Base-by-base conservation (phyloP, 495 filamentous ascomycete species). In the Niebla homalea region DNA sequence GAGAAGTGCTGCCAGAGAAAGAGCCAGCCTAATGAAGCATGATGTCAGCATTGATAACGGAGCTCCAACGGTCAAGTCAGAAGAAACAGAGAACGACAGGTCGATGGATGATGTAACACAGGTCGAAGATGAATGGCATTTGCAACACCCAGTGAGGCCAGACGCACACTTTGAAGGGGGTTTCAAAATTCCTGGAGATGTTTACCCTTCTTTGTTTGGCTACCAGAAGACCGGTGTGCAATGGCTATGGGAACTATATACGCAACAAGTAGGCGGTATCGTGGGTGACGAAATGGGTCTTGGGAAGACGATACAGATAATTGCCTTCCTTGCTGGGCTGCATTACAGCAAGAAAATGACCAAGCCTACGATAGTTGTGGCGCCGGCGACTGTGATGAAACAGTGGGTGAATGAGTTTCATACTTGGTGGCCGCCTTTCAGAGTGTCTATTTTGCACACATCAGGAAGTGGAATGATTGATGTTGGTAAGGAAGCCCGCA, bases 351-450 rank as follows among this genome's bases (percentile, higher is more conserved):
- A 82, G 37, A 85, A 79, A 60, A 71, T 94, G 41, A 76, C 74
- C 10, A 89, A 87, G 54, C 92, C 92, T 1, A 76, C 87, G 32
- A 81, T 98, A 52, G 76, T 98, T 23, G 87, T 96, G 11, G 87
- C 86, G 48, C 92, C 92, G 1, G 92, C 90, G 19, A 96, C 92
- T 1, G 84, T 97, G 12, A 78, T 98, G 69, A 85, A 84, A 51
- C 89, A 97, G 60, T 98, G 92, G 92, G 92, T 94, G 10, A 92
- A 93, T 52, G 92, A 98, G 59, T 96, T 98, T 57, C 92, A 97
- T 64, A 78, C 81, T 21, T 98, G 92, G 92, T 97, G 92, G 92
- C 92, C 92, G 15, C 81, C 92, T 18, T 73, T 98, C 23, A 80
- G 92, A 19, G 92, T 97, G 1, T 93, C 89, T 0, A 97, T 97